These are phyloP conservation scores for Sphaerulina vaccinii DNA, from an alignment of 2,329 filamentous ascomycete species.

Conservation along the genomic window DNA sequence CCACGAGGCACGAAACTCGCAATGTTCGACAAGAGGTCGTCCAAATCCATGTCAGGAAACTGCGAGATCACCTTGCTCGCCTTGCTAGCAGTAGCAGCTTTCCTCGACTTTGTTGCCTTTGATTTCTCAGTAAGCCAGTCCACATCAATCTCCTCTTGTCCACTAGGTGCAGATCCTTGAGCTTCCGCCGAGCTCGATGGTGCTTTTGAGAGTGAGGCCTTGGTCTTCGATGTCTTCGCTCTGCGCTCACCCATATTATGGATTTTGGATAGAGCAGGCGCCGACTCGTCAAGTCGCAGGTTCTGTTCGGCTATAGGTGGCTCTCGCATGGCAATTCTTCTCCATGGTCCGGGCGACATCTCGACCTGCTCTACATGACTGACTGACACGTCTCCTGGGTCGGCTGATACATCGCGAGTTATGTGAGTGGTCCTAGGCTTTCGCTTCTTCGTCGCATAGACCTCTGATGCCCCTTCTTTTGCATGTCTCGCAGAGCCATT, in stretches of 20 bases:
- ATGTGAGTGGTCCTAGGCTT: neutral
- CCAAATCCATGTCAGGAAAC: slow-evolving; percentile 29
- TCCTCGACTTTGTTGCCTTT: neutral
- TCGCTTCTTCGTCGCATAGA: neutral
- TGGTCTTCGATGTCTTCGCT: neutral
- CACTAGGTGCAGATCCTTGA: neutral
- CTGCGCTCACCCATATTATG: neutral
- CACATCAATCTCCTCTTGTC: slow-evolving; percentile 12
- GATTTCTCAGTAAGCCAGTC: slow-evolving; percentile 30
- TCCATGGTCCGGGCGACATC: neutral
- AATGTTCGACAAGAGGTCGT: slow-evolving; percentile 33
- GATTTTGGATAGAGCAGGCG: neutral
- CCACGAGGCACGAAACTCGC: slow-evolving; percentile 20
- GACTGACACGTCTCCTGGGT: neutral
- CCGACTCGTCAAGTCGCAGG: neutral
- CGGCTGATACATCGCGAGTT: neutral
- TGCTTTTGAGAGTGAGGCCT: neutral
- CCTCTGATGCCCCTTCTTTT: neutral
- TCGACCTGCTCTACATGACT: neutral
- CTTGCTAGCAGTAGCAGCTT: neutral
- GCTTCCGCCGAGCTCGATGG: neutral
- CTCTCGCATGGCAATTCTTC: neutral
- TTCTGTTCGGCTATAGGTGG: neutral
- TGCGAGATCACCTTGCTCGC: neutral
- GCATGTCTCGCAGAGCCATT: neutral